Percentiles rank a stretch among this genome's conserved stretches.
Evolutionary conservation across 78 protist genomes (phyloP).

Genomic region (Dictyostelium capitatum): DNA sequence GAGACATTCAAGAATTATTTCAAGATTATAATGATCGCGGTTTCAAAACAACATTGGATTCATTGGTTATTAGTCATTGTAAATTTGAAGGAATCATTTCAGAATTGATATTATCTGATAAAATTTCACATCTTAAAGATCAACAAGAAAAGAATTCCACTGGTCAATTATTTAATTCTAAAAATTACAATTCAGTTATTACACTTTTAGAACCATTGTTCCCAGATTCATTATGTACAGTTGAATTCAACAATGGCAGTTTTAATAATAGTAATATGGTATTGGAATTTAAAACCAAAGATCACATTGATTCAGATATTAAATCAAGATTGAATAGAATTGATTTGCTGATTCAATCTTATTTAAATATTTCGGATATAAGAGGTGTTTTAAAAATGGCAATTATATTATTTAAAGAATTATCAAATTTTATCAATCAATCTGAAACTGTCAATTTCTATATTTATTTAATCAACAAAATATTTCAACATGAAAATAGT

Average conservation of each 20-base stretch:
- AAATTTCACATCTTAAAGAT: slow-evolving; percentile 29
- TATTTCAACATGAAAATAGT: slow-evolving; percentile 29
- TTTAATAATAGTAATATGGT: background rate
- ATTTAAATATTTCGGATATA: slow-evolving; percentile 9
- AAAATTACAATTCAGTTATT: slow-evolving; percentile 10
- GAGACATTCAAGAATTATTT: slow-evolving; percentile 12
- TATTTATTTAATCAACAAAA: background rate
- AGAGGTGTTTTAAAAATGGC: slow-evolving; percentile 61
- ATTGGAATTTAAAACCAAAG: slow-evolving; percentile 33
- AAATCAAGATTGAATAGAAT: slow-evolving; percentile 40
- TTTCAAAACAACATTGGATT: background rate
- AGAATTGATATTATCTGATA: background rate
- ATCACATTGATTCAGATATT: background rate
- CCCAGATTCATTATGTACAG: slow-evolving; percentile 37
- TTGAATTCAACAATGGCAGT: background rate
- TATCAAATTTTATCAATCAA: background rate
- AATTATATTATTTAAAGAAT: slow-evolving; percentile 20
- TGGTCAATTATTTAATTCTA: slow-evolving; percentile 28
- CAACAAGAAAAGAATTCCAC: slow-evolving; percentile 67
- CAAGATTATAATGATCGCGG: background rate
- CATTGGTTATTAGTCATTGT: slow-evolving; percentile 20
- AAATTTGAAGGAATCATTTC: slow-evolving; percentile 20
- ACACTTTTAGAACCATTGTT: slow-evolving; percentile 44
- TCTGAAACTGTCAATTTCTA: background rate
- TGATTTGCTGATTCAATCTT: slow-evolving; percentile 43